A percentile compares a stretch with the other conserved stretches of the same genome.
phyloP scores from a whole-genome alignment of 2,329 filamentous ascomycete genomes.

The Xylaria hypoxylon region DNA sequence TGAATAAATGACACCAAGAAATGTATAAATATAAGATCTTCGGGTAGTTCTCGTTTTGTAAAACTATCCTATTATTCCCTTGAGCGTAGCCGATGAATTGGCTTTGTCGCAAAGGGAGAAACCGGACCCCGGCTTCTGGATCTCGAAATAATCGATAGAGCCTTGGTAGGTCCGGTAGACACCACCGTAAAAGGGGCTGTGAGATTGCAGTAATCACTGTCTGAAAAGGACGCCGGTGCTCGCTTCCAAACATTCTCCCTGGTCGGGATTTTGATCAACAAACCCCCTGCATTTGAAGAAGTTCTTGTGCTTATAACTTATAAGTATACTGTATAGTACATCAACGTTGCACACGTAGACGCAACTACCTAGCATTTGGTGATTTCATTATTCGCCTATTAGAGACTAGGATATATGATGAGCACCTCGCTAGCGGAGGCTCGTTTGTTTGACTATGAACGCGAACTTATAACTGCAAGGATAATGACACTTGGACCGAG shows the following conservation, averaged over 20 bases:
- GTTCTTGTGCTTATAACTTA: not conserved
- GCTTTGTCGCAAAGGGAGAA: not conserved
- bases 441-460: not conserved
- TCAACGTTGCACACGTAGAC: not conserved
- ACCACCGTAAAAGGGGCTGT: not conserved
- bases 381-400: not conserved
- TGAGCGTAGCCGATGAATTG: not conserved
- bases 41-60: not conserved
- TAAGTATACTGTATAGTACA: too few species aligned
- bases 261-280: not conserved
- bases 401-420: not conserved
- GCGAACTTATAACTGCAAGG: not conserved
- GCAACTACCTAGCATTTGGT: not conserved
- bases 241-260: not conserved
- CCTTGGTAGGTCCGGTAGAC: not conserved
- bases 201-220: not conserved
- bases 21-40: not conserved
- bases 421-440: too few species aligned
- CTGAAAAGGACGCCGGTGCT: not conserved
- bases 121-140: not conserved
- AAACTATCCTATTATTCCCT: not conserved
- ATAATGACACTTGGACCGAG: too few species aligned
- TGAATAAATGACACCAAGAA: constrained; percentile 17
- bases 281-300: constrained; percentile 7
- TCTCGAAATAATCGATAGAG: not conserved